These are phyloP conservation scores for Teunomyces aglyptinius DNA, from an alignment of 805 yeast genomes.

Conservation along the genomic window DNA sequence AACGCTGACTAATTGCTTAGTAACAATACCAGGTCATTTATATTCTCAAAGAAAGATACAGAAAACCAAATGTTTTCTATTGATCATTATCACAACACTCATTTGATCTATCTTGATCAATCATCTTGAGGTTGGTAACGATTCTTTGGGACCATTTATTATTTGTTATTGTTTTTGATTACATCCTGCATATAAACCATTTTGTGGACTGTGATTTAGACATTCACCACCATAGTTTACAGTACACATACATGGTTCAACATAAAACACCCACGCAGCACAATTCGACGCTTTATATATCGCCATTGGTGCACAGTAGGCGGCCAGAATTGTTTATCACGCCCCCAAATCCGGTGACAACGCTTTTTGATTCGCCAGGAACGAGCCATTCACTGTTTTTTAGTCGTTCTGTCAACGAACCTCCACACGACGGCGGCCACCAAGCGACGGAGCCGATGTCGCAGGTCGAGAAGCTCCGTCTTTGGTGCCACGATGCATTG, in stretches of 20 bases:
- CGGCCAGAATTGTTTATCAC: conserved; percentile 43
- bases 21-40: too few species aligned
- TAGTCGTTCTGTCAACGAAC: conserved; percentile 21
- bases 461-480: conserved; percentile 78
- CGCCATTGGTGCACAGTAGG: conserved; percentile 56
- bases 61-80: too few species aligned
- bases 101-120: too few species aligned
- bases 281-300: conserved; percentile 69
- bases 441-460: conserved; percentile 47
- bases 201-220: not conserved
- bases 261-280: conserved; percentile 51
- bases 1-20: not conserved
- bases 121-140: too few species aligned
- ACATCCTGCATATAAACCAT: not conserved
- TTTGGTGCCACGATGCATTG: conserved; percentile 92
- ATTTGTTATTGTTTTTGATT: too few species aligned
- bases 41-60: too few species aligned
- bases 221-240: too few species aligned
- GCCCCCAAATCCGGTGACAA: conserved; percentile 47
- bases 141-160: too few species aligned
- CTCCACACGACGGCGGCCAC: conserved; percentile 3
- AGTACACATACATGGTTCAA: conserved; percentile 8
- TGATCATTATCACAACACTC: too few species aligned
- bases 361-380: conserved; percentile 44
- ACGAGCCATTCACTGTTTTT: conserved; percentile 40